Conservation (phyloP, 768 basidiomycete species). For the Boletus reticuloceps region DNA sequence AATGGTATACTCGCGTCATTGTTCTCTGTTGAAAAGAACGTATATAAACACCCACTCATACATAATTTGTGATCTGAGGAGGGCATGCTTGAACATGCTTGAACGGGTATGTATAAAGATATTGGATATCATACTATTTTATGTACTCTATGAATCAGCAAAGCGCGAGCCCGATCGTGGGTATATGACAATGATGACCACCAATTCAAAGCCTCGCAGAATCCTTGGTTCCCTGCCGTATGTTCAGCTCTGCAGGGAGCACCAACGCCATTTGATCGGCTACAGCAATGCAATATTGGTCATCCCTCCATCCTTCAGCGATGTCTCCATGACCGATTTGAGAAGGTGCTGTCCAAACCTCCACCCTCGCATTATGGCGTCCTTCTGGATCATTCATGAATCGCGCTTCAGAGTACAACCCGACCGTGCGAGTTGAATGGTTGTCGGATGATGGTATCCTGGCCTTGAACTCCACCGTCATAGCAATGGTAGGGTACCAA, state of each 20-base stretch:
- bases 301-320: constrained; percentile 52
- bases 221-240: constrained; percentile 15
- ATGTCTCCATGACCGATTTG: constrained; percentile 47
- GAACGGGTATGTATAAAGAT: background rate
- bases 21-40: background rate
- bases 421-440: constrained; percentile 53
- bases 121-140: no score
- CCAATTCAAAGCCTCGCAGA: constrained; percentile 22
- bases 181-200: background rate
- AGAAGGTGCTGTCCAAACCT: constrained; percentile 65
- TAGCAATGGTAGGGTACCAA: constrained; percentile 63
- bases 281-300: constrained; percentile 61
- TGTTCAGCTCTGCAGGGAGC: constrained; percentile 33
- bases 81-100: background rate
- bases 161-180: background rate
- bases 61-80: background rate
- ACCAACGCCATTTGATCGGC: constrained; percentile 60
- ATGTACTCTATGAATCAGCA: no score
- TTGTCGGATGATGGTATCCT: constrained; percentile 47
- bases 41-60: background rate
- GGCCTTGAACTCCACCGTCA: constrained; percentile 62
- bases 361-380: constrained; percentile 57
- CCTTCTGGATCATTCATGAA: constrained; percentile 55
- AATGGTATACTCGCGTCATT: background rate
- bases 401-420: constrained; percentile 49